Evolutionary conservation across 1,284 basidiomycete genomes (phyloP).

Genomic region (Trichosporon faecale): DNA sequence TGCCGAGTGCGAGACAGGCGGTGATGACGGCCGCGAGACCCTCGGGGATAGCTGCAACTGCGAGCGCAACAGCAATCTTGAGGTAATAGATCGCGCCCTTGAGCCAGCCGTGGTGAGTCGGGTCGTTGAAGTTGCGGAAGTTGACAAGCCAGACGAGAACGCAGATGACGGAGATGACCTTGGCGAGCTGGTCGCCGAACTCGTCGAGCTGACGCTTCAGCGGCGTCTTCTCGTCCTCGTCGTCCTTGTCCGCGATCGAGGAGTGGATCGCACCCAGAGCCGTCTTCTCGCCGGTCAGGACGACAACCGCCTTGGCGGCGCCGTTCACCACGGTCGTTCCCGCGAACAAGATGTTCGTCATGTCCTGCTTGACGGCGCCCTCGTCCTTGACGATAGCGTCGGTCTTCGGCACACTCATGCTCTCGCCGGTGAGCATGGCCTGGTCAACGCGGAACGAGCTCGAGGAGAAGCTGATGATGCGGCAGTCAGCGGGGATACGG

Average conservation of each 20-base stretch:
- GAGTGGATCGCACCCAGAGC: slow-evolving; percentile 94
- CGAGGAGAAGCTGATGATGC: slow-evolving; percentile 80
- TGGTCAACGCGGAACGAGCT: slow-evolving; percentile 85
- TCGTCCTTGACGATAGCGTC: slow-evolving; percentile 63
- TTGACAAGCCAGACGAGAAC: slow-evolving; percentile 95
- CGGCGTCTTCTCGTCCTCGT: slow-evolving; percentile 79
- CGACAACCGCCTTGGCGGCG: slow-evolving; percentile 75
- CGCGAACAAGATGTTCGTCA: slow-evolving; percentile 90
- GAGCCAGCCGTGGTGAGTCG: slow-evolving; percentile 78
- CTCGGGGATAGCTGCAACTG: slow-evolving; percentile 93
- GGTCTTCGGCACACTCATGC: slow-evolving; percentile 77
- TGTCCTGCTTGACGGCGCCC: slow-evolving; percentile 88
- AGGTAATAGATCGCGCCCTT: slow-evolving; percentile 96
- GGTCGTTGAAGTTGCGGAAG: slow-evolving; percentile 87
- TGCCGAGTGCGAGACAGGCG: slow-evolving; percentile 90
- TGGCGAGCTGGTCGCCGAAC: slow-evolving; percentile 91
- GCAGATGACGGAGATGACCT: slow-evolving; percentile 93
- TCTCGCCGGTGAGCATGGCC: slow-evolving; percentile 91
- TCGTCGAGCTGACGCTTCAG: slow-evolving; percentile 93
- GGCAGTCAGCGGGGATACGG: slow-evolving; percentile 89
- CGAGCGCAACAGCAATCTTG: slow-evolving; percentile 94
- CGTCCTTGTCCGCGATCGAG: slow-evolving; percentile 61
- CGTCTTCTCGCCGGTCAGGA: slow-evolving; percentile 76
- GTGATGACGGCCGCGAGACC: slow-evolving; percentile 94
- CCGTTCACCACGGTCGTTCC: slow-evolving; percentile 94